These are phyloP conservation scores for Sordaria brevicollis DNA, from an alignment of 495 filamentous ascomycete genomes.

Conservation along the genomic window DNA sequence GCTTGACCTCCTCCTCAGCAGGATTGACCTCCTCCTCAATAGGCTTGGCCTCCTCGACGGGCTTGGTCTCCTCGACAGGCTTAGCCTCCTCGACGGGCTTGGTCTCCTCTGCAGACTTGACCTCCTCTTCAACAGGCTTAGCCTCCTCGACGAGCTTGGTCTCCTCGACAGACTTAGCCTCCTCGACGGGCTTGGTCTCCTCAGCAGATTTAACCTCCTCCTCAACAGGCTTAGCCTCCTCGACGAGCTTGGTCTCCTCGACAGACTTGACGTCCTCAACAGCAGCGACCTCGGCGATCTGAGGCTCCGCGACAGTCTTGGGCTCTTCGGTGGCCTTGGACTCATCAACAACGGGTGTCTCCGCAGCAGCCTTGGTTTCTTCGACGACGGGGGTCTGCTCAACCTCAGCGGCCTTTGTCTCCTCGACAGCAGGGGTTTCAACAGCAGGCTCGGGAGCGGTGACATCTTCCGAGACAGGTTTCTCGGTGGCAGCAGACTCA, in stretches of 20 bases:
- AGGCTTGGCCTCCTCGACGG: neutral
- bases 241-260: neutral
- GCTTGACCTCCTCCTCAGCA: neutral
- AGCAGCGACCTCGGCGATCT: neutral
- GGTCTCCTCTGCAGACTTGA: conserved; percentile 7
- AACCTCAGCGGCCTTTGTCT: conserved; percentile 7
- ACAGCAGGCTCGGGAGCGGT: neutral
- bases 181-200: neutral
- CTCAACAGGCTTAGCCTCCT: too few species aligned
- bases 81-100: conserved; percentile 1
- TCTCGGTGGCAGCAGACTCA: neutral
- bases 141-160: too few species aligned
- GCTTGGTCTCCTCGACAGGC: neutral
- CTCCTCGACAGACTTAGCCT: conserved; percentile 1
- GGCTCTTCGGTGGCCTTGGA: neutral
- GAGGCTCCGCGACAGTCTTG: neutral
- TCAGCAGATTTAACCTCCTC: conserved; percentile 1
- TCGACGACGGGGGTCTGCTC: conserved; percentile 2
- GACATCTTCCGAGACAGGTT: neutral
- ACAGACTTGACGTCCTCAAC: neutral
- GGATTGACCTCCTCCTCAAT: conserved; percentile 1
- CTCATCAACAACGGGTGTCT: conserved; percentile 4
- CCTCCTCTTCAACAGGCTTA: too few species aligned
- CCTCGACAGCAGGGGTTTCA: conserved; percentile 5
- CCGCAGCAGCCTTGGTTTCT: conserved; percentile 2